Percentiles rank a stretch among this genome's conserved stretches.
Conservation (phyloP, 495 filamentous ascomycete genomes). For the Hypoxylon cercidicola region DNA sequence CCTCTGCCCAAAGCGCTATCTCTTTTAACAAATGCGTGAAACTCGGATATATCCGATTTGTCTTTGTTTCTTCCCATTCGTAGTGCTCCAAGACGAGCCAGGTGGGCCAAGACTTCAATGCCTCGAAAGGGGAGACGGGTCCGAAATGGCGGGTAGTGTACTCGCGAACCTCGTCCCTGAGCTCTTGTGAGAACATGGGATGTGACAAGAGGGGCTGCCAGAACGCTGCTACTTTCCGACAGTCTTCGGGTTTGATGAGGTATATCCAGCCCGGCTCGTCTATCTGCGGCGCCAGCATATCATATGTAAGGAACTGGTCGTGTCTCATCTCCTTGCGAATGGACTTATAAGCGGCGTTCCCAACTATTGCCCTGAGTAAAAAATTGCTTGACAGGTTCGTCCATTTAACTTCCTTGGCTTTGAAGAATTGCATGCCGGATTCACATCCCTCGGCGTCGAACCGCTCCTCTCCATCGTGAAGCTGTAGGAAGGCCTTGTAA, state of each 20-base stretch:
- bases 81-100: slow-evolving; percentile 12
- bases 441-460: too few species aligned
- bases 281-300: not conserved
- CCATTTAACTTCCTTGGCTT: too few species aligned
- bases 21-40: slow-evolving; percentile 3
- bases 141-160: not conserved
- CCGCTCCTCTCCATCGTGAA: too few species aligned
- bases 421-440: too few species aligned
- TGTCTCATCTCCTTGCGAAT: too few species aligned
- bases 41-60: slow-evolving; percentile 9
- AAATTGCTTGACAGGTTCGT: too few species aligned
- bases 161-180: not conserved
- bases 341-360: too few species aligned
- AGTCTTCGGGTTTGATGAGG: slow-evolving; percentile 1
- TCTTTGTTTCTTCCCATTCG: not conserved
- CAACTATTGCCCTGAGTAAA: too few species aligned
- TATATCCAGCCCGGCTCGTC: not conserved
- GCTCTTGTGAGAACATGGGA: not conserved
- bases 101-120: not conserved
- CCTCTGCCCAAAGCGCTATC: not conserved
- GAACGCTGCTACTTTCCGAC: not conserved
- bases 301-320: too few species aligned
- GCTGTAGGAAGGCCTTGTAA: too few species aligned
- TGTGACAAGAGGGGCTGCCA: slow-evolving; percentile 5
- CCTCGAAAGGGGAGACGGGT: not conserved